These are phyloP conservation scores for Mikania micrantha DNA, from an alignment of 129 eudicot genomes.

Conservation along the genomic window DNA sequence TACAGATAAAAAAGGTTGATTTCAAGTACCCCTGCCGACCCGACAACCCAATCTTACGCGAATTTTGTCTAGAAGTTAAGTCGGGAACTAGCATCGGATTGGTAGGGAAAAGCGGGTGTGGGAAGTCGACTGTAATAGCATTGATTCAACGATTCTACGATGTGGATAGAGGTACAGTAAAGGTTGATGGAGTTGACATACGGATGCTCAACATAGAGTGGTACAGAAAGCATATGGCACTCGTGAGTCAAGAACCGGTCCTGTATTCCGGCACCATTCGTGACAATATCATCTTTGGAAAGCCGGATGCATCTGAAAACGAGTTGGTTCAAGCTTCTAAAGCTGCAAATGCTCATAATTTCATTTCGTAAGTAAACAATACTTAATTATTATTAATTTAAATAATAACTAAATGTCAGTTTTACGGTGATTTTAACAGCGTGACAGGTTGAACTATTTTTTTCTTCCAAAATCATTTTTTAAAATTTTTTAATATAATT, in stretches of 20 bases:
- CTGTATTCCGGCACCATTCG: slow-evolving; percentile 71
- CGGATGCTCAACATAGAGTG: slow-evolving; percentile 60
- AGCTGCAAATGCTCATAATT: slow-evolving; percentile 92
- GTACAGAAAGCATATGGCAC: slow-evolving; percentile 78
- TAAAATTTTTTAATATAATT: too few relatives aligned
- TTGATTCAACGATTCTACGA: slow-evolving; percentile 80
- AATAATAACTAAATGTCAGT: too few relatives aligned
- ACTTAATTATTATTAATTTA: too few relatives aligned
- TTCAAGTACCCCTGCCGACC: slow-evolving; percentile 78
- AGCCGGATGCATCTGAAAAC: slow-evolving; percentile 71
- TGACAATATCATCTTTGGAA: slow-evolving; percentile 70
- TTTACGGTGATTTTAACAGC: too few relatives aligned
- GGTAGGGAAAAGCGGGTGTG: slow-evolving; percentile 96
- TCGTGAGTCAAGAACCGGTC: slow-evolving; percentile 94
- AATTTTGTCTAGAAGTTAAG: slow-evolving; percentile 68
- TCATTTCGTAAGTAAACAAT: slow-evolving; percentile 62
- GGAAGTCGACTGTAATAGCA: slow-evolving; percentile 82
- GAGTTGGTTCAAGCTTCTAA: slow-evolving; percentile 78
- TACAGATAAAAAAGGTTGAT: slow-evolving; percentile 70
- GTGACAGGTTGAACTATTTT: too few relatives aligned
- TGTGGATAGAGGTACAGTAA: slow-evolving; percentile 59
- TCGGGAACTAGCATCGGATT: slow-evolving; percentile 78
- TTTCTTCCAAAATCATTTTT: too few relatives aligned
- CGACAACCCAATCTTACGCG: slow-evolving; percentile 43
- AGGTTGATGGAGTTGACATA: slow-evolving; percentile 73